These are phyloP conservation scores for Abrus pulchellus DNA, from an alignment of 306 rosid genomes.

Conservation along the genomic window DNA sequence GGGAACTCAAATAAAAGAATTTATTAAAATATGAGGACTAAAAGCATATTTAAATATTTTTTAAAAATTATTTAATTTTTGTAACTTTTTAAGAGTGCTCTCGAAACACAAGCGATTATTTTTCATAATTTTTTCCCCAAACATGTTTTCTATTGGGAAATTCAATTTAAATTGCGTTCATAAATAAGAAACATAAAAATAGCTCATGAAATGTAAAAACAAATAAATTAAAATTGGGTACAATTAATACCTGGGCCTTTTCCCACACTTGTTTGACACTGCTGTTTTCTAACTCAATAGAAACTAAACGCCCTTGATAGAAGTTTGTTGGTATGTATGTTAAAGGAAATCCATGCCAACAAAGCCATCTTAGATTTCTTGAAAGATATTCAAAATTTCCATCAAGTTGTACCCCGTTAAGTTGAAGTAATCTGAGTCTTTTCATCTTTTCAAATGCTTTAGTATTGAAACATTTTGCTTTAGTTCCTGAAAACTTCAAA, in stretches of 20 bases:
- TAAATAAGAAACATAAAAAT: not conserved
- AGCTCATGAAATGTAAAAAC: not conserved
- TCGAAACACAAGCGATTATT: no score
- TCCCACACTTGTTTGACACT: not conserved
- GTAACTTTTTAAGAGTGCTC: no score
- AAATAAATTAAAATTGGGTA: no score
- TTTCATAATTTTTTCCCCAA: no score
- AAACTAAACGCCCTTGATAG: conserved; percentile 15
- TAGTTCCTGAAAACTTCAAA: not conserved
- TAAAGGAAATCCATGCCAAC: conserved; percentile 40
- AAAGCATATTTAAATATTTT: no score
- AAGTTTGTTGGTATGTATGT: not conserved
- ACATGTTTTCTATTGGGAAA: not conserved
- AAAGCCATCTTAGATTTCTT: conserved; percentile 37
- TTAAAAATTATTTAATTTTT: no score
- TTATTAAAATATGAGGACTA: no score
- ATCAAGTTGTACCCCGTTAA: not conserved
- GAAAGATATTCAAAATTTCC: conserved; percentile 41
- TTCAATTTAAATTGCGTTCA: not conserved
- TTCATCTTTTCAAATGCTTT: conserved; percentile 44
- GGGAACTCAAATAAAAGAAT: no score
- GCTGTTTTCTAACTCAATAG: not conserved
- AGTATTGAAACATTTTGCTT: not conserved
- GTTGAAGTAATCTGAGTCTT: conserved; percentile 30
- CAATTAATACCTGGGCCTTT: conserved; percentile 10